A percentile compares a stretch with the other conserved stretches of the same genome.
phyloP scores from a whole-genome alignment of 2,329 filamentous ascomycete species.

The Phialemonium atrogriseum region DNA sequence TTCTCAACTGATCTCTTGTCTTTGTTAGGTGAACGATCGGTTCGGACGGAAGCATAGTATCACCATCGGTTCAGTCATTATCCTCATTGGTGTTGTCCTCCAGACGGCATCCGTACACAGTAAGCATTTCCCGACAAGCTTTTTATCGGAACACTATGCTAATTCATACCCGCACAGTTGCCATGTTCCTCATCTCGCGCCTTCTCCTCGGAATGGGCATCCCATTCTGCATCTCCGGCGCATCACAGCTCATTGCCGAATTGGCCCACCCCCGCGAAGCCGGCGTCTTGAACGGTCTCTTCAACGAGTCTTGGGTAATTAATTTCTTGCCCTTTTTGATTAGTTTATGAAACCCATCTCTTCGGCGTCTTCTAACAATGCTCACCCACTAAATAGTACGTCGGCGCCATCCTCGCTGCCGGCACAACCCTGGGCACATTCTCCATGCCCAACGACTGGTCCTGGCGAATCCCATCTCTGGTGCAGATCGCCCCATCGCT shows the following conservation, averaged over 20 bases:
- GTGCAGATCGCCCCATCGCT: constrained; percentile 7
- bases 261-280: constrained; percentile 9
- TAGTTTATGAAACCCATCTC: no score
- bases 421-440: constrained; percentile 15
- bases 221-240: constrained; percentile 9
- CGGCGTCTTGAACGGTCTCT: constrained; percentile 7
- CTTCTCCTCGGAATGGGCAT: constrained; percentile 10
- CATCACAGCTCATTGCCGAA: constrained; percentile 9
- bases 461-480: constrained; percentile 9
- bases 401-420: constrained; percentile 18
- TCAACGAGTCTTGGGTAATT: constrained; percentile 19
- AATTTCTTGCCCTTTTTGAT: no score
- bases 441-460: constrained; percentile 8
- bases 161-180: constrained; percentile 39
- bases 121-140: constrained; percentile 23
- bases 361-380: not conserved
- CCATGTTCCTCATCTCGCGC: constrained; percentile 21
- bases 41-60: constrained; percentile 48
- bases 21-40: constrained; percentile 29
- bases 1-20: not conserved
- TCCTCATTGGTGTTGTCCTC: constrained; percentile 47
- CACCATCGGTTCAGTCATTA: constrained; percentile 41
- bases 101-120: constrained; percentile 36
- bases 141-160: constrained; percentile 39
- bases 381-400: constrained; percentile 10